Evolutionary conservation across 306 rosid species (phyloP).

Genomic region (Casuarina glauca): DNA sequence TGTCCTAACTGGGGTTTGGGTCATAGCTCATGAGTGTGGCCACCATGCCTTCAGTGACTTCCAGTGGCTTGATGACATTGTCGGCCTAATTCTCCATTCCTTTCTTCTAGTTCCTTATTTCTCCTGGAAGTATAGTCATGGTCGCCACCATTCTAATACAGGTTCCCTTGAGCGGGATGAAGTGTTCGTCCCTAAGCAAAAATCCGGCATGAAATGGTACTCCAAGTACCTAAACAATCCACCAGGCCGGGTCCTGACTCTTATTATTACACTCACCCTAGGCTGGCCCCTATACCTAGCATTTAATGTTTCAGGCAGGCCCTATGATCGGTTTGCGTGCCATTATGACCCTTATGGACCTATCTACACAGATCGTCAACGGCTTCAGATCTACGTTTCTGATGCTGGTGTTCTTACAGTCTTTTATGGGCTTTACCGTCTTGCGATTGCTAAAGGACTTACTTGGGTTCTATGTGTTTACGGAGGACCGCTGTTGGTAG

Average conservation of each 20-base stretch:
- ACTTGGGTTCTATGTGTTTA: slow-evolving; percentile 79
- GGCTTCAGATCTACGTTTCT: slow-evolving; percentile 68
- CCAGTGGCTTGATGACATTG: slow-evolving; percentile 90
- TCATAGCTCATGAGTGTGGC: slow-evolving; percentile 94
- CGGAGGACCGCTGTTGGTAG: slow-evolving; percentile 75
- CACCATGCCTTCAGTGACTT: slow-evolving; percentile 97
- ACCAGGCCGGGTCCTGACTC: slow-evolving; percentile 58
- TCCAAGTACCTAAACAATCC: slow-evolving; percentile 83
- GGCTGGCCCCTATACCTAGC: slow-evolving; percentile 85
- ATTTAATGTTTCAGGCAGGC: slow-evolving; percentile 70
- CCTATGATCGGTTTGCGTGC: slow-evolving; percentile 66
- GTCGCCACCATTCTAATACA: slow-evolving; percentile 92
- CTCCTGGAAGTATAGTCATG: slow-evolving; percentile 98
- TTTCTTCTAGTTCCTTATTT: slow-evolving; percentile 89
- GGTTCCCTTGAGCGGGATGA: slow-evolving; percentile 90
- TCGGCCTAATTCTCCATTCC: slow-evolving; percentile 87
- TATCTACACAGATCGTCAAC: slow-evolving; percentile 66
- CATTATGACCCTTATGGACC: slow-evolving; percentile 84
- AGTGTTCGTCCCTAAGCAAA: slow-evolving; percentile 88
- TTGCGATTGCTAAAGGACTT: slow-evolving; percentile 63
- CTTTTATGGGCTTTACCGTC: slow-evolving; percentile 53
- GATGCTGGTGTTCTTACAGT: slow-evolving; percentile 54
- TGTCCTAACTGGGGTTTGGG: slow-evolving; percentile 93
- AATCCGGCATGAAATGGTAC: slow-evolving; percentile 51
- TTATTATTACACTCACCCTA: slow-evolving; percentile 46